Conservation (phyloP, 2,329 filamentous ascomycete genomes). For the Exserohilum rostratum region DNA sequence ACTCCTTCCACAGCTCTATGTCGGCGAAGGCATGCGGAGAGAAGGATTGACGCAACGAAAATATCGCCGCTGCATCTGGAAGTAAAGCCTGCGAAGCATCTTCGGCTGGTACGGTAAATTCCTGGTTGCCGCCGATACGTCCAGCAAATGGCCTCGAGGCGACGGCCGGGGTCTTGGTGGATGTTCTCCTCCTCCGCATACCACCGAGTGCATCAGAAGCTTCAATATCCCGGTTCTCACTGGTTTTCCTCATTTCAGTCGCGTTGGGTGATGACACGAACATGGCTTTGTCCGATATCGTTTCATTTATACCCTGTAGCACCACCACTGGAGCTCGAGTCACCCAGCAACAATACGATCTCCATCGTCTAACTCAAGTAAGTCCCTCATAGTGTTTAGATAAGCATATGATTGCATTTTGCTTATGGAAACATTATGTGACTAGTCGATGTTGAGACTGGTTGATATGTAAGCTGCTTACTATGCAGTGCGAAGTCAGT, state of each 20-base stretch:
- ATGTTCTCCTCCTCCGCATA: neutral
- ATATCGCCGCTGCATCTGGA: neutral
- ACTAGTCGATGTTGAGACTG: neutral
- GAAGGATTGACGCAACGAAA: neutral
- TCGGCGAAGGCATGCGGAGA: slow-evolving; percentile 16
- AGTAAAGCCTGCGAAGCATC: neutral
- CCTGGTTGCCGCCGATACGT: neutral
- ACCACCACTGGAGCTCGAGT: no score
- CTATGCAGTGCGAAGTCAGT: neutral
- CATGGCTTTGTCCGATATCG: neutral
- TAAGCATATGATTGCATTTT: neutral
- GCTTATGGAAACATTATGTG: neutral
- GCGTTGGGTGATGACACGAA: neutral
- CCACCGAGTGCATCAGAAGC: neutral
- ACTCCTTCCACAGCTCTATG: slow-evolving; percentile 31
- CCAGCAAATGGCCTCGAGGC: neutral
- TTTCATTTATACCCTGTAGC: neutral
- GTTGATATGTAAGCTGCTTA: slow-evolving; percentile 1
- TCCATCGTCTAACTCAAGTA: neutral
- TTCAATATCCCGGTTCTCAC: neutral
- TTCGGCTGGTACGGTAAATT: neutral
- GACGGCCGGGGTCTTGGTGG: neutral
- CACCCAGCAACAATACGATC: no score
- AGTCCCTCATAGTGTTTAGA: neutral
- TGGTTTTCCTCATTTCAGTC: neutral